These are phyloP conservation scores for Aspergillus sp. DNA, from an alignment of 2,329 filamentous ascomycete genomes.

Conservation along the genomic window DNA sequence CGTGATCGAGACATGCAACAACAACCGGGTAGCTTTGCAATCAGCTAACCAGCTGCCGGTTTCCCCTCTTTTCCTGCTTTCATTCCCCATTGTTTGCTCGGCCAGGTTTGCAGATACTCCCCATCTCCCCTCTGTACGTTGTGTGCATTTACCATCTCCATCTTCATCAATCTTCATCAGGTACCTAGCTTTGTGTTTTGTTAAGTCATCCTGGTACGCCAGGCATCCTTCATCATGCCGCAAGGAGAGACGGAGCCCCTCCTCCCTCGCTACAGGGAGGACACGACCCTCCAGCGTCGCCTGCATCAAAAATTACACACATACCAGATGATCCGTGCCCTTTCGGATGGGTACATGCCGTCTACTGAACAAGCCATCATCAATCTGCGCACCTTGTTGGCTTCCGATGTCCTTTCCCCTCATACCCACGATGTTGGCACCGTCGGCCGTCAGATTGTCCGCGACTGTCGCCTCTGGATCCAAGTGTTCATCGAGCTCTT, in stretches of 20 bases:
- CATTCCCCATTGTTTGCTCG: background rate
- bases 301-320: slow-evolving; percentile 88
- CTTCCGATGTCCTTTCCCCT: slow-evolving; percentile 76
- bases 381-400: slow-evolving; percentile 76
- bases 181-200: background rate
- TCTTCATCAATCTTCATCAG: background rate
- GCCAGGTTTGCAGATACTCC: background rate
- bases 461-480: slow-evolving; percentile 72
- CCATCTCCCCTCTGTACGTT: background rate
- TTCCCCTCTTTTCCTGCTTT: slow-evolving; percentile 5
- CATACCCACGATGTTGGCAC: slow-evolving; percentile 73
- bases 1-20: slow-evolving; percentile 8
- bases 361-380: slow-evolving; percentile 81
- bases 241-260: slow-evolving; percentile 73
- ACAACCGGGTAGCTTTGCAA: background rate
- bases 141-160: background rate
- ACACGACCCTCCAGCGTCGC: slow-evolving; percentile 73
- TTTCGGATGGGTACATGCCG: slow-evolving; percentile 85
- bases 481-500: slow-evolving; percentile 79
- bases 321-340: slow-evolving; percentile 85
- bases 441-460: slow-evolving; percentile 72
- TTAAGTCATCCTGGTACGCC: background rate
- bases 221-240: slow-evolving; percentile 30
- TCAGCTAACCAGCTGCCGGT: slow-evolving; percentile 4
- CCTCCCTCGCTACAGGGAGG: slow-evolving; percentile 73